Evolutionary conservation across 352 stramenopile species (phyloP), one percentile per base, ranked within the genome.

Genomic region (Blastocystis sp.): DNA sequence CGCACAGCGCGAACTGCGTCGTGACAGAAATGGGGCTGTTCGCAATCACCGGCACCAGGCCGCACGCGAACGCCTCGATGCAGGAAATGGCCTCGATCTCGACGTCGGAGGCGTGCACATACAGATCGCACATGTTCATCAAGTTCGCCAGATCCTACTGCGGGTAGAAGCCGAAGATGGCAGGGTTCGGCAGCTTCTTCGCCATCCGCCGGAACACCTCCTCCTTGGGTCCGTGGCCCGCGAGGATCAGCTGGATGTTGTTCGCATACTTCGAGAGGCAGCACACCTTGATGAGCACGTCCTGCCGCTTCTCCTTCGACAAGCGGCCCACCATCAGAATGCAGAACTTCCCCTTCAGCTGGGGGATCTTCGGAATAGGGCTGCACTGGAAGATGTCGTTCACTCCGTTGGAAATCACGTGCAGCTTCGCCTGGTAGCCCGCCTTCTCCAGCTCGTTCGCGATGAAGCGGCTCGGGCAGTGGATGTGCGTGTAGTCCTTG

Each of bases 41-140:
- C 7, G 74, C 53, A 28, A 82, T 82, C 2, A 82, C 74, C 7
- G 74, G 74, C 19, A 82, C 74, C 21, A 82, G 38, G 0, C 74
- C 74, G 45, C 74, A 82, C 19, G 74, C 43, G 19, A 82, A 70
- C 43, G 74, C 74, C 45, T 82, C 74, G 28, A 82, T 82, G 45
- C 56, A 66, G 21, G 74, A 56, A 64, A 82, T 82, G 21, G 74
- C 74, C 48, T 82, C 74, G 48, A 82, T 82, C 34, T 82, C 74
- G 3, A 43, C 74, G 45, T 82, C 74, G 21, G 74, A 34, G 1
- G 56, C 23, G 28, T 82, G 74, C 2, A 82, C 61, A 28, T 82
- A 82, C n/a, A 82, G 61, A 70, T 82, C 74, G 0, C 23, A 62
- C 61, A 70, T 66, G 45, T 82, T 82, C 10, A 82, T 70, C n/a